phyloP scores from a whole-genome alignment of 176 grass and related monocot species.

The Typha latifolia region DNA sequence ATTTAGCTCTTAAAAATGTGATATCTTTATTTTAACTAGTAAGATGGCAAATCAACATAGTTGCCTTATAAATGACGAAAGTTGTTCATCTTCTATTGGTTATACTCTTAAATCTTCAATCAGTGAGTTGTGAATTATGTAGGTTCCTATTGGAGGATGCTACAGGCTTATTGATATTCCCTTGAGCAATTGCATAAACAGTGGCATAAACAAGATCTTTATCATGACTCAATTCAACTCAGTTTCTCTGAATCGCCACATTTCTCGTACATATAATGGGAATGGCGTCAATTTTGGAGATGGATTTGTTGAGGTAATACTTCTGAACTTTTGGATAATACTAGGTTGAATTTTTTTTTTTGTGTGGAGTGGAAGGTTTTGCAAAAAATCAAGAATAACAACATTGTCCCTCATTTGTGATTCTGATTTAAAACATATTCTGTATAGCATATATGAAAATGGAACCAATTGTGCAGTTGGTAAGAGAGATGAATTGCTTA shows the following conservation, averaged over 20 bases:
- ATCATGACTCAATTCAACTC: conserved; percentile 82
- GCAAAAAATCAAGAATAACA: too few species aligned
- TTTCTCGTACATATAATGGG: conserved; percentile 46
- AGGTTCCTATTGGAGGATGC: conserved; percentile 77
- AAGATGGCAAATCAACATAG: too few species aligned
- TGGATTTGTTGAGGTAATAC: conserved; percentile 65
- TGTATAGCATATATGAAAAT: too few species aligned
- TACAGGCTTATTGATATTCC: conserved; percentile 66
- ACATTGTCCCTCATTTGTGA: too few species aligned
- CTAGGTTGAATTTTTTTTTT: background rate
- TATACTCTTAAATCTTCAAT: background rate
- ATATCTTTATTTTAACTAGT: too few species aligned
- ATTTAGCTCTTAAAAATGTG: too few species aligned
- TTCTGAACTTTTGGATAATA: conserved; percentile 1
- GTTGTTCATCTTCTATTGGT: too few species aligned
- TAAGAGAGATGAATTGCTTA: too few species aligned
- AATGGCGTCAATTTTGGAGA: conserved; percentile 55
- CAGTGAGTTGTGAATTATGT: background rate
- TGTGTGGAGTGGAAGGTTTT: too few species aligned
- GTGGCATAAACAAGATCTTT: conserved; percentile 69
- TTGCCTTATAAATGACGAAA: too few species aligned
- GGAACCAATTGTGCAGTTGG: too few species aligned
- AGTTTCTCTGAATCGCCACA: conserved; percentile 58
- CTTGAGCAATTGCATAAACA: conserved; percentile 82
- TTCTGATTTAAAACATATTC: too few species aligned